Evolutionary conservation across 352 stramenopile genomes (phyloP).

Genomic region (Halophytophthora batemanensis): DNA sequence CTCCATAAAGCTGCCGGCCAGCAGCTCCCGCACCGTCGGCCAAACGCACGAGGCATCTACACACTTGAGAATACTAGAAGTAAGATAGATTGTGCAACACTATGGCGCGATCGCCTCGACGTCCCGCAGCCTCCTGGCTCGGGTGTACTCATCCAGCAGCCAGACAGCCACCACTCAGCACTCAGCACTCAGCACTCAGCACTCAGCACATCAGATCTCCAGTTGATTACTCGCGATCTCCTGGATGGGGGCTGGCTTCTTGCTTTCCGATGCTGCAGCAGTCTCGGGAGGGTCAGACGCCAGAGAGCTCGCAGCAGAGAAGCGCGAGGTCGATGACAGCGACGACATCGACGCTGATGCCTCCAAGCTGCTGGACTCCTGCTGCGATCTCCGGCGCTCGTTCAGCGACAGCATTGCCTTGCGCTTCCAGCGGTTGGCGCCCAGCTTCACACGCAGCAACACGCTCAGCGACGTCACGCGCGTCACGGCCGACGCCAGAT

Average conservation of each 20-base stretch:
- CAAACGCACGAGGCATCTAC: no score
- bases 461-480: slow-evolving; percentile 72
- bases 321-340: slow-evolving; percentile 7
- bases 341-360: slow-evolving; percentile 13
- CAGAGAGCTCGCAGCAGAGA: slow-evolving; percentile 10
- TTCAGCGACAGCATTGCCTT: slow-evolving; percentile 66
- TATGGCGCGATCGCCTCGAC: no score
- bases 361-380: slow-evolving; percentile 19
- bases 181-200: background rate
- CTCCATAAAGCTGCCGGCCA: no score
- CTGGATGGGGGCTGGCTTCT: slow-evolving; percentile 10
- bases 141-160: no score
- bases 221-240: slow-evolving; percentile 33
- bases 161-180: no score
- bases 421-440: slow-evolving; percentile 73
- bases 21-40: no score
- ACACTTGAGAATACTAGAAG: no score
- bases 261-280: slow-evolving; percentile 25
- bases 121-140: no score
- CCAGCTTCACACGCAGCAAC: slow-evolving; percentile 74
- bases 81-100: no score
- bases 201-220: slow-evolving; percentile 31
- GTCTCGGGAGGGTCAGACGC: slow-evolving; percentile 22
- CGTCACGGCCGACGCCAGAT: slow-evolving; percentile 67
- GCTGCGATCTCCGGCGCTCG: slow-evolving; percentile 31